Percentiles rank a stretch among this genome's conserved stretches.
phyloP scores from a whole-genome alignment of 148 eudicot species.

The Vaccinium myrtillus region DNA sequence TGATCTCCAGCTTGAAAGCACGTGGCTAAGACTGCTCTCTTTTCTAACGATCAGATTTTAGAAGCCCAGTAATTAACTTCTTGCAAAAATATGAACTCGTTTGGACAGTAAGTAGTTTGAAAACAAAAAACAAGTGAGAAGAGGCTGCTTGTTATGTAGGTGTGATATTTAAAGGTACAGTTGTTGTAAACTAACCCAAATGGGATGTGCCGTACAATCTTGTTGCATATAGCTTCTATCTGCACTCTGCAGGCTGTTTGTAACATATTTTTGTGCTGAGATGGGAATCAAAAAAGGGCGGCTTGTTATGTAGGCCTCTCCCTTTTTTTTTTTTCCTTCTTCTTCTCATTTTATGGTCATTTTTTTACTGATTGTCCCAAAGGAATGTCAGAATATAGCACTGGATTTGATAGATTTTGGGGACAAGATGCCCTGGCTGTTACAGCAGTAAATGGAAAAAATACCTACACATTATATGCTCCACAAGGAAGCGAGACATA shows the following conservation, averaged over 20 bases:
- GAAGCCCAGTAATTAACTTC: not conserved
- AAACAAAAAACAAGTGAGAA: not conserved
- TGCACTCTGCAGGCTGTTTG: not conserved
- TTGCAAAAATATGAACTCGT: not conserved
- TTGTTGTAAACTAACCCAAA: not conserved
- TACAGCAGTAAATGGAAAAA: no score
- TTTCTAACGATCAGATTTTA: not conserved
- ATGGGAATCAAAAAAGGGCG: no score
- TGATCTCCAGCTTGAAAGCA: constrained; percentile 22
- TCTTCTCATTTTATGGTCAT: no score
- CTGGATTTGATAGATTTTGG: no score
- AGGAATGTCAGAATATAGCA: no score
- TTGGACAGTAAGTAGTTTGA: not conserved
- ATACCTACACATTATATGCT: no score
- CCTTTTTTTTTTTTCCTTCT: no score
- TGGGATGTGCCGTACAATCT: not conserved
- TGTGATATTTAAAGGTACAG: not conserved
- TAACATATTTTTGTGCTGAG: not conserved
- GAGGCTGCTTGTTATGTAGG: not conserved
- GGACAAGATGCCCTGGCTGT: no score
- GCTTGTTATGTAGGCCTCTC: no score
- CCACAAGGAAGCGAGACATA: no score
- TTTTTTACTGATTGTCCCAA: no score
- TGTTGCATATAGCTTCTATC: not conserved
- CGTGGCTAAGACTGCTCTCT: constrained; percentile 1